Conservation (phyloP, 306 rosid species). For the Purshia tridentata region DNA sequence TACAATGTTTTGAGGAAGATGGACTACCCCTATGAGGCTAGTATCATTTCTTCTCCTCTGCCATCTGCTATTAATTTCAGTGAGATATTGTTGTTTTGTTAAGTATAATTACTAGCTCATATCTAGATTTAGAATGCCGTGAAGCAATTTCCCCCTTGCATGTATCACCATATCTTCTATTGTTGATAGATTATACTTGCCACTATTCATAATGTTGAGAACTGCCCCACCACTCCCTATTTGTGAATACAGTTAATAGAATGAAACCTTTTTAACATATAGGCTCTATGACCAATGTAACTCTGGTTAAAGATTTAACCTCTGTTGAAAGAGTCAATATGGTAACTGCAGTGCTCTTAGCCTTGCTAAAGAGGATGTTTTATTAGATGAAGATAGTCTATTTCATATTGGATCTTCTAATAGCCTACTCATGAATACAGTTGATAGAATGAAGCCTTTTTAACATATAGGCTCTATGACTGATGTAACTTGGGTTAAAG, state of each 20-base stretch:
- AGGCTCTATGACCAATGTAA: not conserved
- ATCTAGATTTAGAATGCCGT: not conserved
- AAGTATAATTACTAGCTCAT: slow-evolving; percentile 1
- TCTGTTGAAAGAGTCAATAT: not conserved
- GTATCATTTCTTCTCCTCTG: slow-evolving; percentile 18
- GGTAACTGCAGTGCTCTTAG: not conserved
- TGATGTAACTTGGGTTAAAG: too few species aligned
- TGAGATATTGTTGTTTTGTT: slow-evolving; percentile 4
- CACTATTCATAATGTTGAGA: not conserved
- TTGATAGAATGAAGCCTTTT: too few species aligned
- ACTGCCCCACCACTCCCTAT: not conserved
- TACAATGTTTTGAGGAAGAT: slow-evolving; percentile 77
- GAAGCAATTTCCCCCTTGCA: not conserved
- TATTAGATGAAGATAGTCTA: not conserved
- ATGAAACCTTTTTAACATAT: not conserved
- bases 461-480: too few species aligned
- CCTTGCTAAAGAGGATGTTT: not conserved
- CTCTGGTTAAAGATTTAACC: not conserved
- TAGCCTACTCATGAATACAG: too few species aligned
- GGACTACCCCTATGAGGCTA: slow-evolving; percentile 91
- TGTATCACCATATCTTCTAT: not conserved
- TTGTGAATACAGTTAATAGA: not conserved
- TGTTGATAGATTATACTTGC: not conserved
- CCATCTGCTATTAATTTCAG: slow-evolving; percentile 1
- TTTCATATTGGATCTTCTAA: not conserved